Conservation (phyloP, 2,329 filamentous ascomycete species). For the Sporothrix schenckii region DNA sequence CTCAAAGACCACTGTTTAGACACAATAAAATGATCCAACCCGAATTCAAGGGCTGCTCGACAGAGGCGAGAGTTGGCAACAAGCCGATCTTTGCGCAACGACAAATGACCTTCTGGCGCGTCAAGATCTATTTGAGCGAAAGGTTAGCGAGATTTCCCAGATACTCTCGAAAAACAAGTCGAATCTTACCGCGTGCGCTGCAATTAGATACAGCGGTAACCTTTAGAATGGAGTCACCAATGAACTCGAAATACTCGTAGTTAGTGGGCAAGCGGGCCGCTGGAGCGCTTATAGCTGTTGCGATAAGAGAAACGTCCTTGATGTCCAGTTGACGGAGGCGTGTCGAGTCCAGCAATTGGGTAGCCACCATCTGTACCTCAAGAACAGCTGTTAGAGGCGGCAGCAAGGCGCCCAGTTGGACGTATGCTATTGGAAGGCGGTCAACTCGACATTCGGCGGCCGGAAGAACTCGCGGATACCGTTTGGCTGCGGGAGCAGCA, state of each 20-base stretch:
- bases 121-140: slow-evolving; percentile 53
- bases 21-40: slow-evolving; percentile 74
- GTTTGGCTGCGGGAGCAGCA: slow-evolving; percentile 45
- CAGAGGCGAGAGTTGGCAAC: slow-evolving; percentile 77
- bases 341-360: slow-evolving; percentile 57
- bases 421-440: slow-evolving; percentile 48
- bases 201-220: slow-evolving; percentile 69
- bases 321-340: slow-evolving; percentile 59
- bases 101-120: slow-evolving; percentile 78
- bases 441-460: slow-evolving; percentile 55
- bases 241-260: slow-evolving; percentile 84
- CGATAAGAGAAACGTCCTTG: slow-evolving; percentile 57
- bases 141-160: background rate
- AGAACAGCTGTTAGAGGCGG: slow-evolving; percentile 74
- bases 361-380: slow-evolving; percentile 65
- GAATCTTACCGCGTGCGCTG: slow-evolving; percentile 52
- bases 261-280: slow-evolving; percentile 62
- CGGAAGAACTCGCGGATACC: slow-evolving; percentile 52
- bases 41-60: slow-evolving; percentile 62
- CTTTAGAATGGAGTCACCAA: slow-evolving; percentile 85
- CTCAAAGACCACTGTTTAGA: slow-evolving; percentile 65
- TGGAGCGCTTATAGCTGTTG: slow-evolving; percentile 71
- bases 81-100: slow-evolving; percentile 66
- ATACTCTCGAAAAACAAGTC: background rate
- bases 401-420: slow-evolving; percentile 63